Evolutionary conservation across 805 yeast genomes (phyloP).

Genomic region (Wickerhamomyces xylosicus): DNA sequence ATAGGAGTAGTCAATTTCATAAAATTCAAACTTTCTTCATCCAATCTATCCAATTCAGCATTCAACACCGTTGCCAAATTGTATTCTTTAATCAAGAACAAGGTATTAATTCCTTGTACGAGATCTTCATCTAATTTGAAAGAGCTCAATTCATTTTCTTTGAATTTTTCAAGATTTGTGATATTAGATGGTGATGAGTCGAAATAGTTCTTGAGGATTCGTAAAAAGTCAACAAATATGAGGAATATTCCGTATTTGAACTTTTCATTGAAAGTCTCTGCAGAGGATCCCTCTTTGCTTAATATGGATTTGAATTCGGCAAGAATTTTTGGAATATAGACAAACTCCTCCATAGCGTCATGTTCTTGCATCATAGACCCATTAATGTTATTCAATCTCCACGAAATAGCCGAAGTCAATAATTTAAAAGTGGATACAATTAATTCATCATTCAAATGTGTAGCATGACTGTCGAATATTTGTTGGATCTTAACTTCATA

Average conservation of each 20-base stretch:
- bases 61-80: conserved; percentile 26
- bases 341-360: conserved; percentile 13
- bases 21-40: conserved; percentile 35
- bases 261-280: conserved; percentile 1
- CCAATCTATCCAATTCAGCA: conserved; percentile 37
- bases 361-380: conserved; percentile 9
- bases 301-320: conserved; percentile 7
- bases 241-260: conserved; percentile 15
- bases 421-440: conserved; percentile 7
- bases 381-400: conserved; percentile 10
- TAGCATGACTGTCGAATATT: not conserved
- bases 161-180: conserved; percentile 11
- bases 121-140: conserved; percentile 21
- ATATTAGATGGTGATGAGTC: conserved; percentile 23
- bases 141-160: conserved; percentile 12
- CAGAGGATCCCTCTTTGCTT: not conserved
- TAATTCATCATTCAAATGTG: not conserved
- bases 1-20: not conserved
- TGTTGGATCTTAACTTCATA: conserved; percentile 3
- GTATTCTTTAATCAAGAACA: conserved; percentile 41
- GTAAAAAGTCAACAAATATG: conserved; percentile 17
- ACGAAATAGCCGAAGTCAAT: conserved; percentile 9
- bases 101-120: conserved; percentile 25
- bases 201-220: conserved; percentile 21
- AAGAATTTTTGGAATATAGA: conserved; percentile 7